These are phyloP conservation scores for Omphalea diandra DNA, from an alignment of 441 rosid genomes.

Conservation along the genomic window DNA sequence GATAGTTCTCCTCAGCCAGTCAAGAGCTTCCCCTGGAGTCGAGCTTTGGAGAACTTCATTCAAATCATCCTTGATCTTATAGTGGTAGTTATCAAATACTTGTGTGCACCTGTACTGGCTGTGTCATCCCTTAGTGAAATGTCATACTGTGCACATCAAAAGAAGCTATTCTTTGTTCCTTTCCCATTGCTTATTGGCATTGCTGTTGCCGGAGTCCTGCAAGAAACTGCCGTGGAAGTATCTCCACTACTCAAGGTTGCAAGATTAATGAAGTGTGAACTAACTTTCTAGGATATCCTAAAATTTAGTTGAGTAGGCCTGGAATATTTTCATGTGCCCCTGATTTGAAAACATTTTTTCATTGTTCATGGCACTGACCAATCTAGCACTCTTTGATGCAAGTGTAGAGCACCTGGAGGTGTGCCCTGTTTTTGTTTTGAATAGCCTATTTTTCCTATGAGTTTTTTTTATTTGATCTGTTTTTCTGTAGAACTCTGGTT, in stretches of 20 bases:
- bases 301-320: neutral
- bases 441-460: neutral
- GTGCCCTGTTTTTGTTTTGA: neutral
- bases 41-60: conserved; percentile 61
- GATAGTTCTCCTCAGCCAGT: conserved; percentile 63
- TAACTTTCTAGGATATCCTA: conserved; percentile 16
- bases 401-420: conserved; percentile 18
- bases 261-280: conserved; percentile 5
- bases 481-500: neutral
- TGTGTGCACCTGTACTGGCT: conserved; percentile 62
- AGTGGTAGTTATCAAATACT: conserved; percentile 58
- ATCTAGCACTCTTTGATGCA: conserved; percentile 1
- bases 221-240: conserved; percentile 56
- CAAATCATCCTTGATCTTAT: conserved; percentile 71
- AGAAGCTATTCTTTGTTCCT: conserved; percentile 62
- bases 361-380: no score
- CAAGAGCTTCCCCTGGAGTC: conserved; percentile 81
- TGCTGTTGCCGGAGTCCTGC: conserved; percentile 50
- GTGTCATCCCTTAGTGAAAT: conserved; percentile 83
- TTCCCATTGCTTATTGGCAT: conserved; percentile 72
- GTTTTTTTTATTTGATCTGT: neutral
- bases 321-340: no score
- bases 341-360: neutral
- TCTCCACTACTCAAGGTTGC: conserved; percentile 78
- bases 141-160: conserved; percentile 92